Evolutionary conservation across 805 yeast species (phyloP), one percentile per base, ranked within the genome.

Genomic region (Candida takata): DNA sequence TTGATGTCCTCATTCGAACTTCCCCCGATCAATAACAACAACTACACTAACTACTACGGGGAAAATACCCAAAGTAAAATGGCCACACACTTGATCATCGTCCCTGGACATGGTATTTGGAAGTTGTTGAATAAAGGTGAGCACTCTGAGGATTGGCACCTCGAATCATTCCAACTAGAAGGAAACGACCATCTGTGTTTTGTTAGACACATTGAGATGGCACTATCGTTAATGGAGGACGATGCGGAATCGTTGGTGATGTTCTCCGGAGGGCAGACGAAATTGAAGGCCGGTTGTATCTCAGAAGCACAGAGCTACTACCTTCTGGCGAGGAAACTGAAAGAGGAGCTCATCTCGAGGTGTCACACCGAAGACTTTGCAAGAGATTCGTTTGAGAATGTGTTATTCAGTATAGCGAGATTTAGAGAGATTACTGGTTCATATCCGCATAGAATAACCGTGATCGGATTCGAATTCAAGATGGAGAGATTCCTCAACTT

Each of bases 391-490:
- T 79, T 79, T 51, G 94, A 84, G 51, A 84, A 84, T 54, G 70
- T 84, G 6, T 41, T 82, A 3, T 82, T 74, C 54, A 74, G 81
- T 44, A 44, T 80, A 3, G 63, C 71, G 24, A 59, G 75, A 34
- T 83, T 67, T 51, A 54, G 68, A 21, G 76, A 78, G 43, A 40
- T 67, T 2, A 52, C 60, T 4, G 61, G 65, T 0, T 16, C 8
- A 1, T 79, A 69, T 42, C 94, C 95, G 0, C 29, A 46, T 1
- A 44, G 44, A 3, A 60, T 84, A 4, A 71, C 76, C 0, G 65
- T 85, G 4, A 72, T 77, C 4, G 92, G 95, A 3, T 83, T 83
- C 52, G 86, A 77, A 30, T 85, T 85, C 58, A 85, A 85, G 49
- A 58, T 73, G 36, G 51, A 53, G 14, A 62, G 95, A 35, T 84